Base-by-base conservation (phyloP, 768 basidiomycete genomes). In the Boletellus emodensis region DNA sequence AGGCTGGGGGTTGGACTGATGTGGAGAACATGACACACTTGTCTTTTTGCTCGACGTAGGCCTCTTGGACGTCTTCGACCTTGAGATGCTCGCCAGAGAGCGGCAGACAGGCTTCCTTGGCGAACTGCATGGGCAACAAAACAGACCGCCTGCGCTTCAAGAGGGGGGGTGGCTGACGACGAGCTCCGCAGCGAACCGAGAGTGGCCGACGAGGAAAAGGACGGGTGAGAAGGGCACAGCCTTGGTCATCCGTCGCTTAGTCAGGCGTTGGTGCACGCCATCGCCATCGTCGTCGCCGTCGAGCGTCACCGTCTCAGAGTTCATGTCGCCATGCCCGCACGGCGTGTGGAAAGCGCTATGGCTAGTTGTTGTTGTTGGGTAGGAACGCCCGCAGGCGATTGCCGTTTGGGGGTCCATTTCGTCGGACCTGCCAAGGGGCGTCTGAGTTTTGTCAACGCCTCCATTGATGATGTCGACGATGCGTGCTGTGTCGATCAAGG, bases 401-500 rank as follows among this genome's bases (percentile, higher is more conserved):
- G 9, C 30, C 30, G 30, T 30, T 18, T 26, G 32, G 39, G 41
- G 48, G 50, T 17, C 40, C 22, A 22, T 30, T 30, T 9, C 28
- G 11, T 24, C 22, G 11, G 20, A 40, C 20, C 24, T 40, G 40
- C 40, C 40, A 40, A 28, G 36, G 24, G 22, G 17, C 35, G 44
- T 34, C 20, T 40, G 33, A 15, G 46, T 34, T 26, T 34, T 30
- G 10, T 32, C 9, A 33, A 12, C 36, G 15, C 12, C 38, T 44
- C 40, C 26, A 11, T 33, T 22, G 48, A 48, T 4, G 15, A 62
- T 59, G 57, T 34, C 63, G 18, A 61, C 44, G 10, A 94, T 94
- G 91, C 84, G 80, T 37, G 90, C 89, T 28, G 75, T 94, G 28
- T 73, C 91, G 20, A 76, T 95, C 66, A 87, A 87, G 68, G 79